phyloP scores from a whole-genome alignment of 129 eudicot species.

The Ambrosia artemisiifolia region DNA sequence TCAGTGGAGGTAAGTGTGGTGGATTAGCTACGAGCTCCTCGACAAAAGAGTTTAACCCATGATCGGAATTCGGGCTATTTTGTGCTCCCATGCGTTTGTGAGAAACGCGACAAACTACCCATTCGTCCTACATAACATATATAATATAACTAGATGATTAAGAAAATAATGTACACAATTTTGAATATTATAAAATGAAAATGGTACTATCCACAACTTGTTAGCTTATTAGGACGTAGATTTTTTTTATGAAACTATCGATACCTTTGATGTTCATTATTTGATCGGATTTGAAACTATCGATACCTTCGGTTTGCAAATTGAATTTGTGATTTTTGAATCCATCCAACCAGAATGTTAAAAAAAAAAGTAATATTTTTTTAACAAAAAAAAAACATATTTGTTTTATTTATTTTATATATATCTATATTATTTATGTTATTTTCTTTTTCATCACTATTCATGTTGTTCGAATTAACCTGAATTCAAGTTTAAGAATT shows the following conservation, averaged over 20 bases:
- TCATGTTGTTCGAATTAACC: no score
- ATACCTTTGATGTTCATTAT: background rate
- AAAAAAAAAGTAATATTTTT: no score
- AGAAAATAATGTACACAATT: background rate
- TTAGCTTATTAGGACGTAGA: background rate
- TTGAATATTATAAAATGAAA: background rate
- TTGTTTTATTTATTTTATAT: no score
- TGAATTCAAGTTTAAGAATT: no score
- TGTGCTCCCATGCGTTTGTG: constrained; percentile 28
- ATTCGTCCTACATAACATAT: constrained; percentile 33
- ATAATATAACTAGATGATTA: background rate
- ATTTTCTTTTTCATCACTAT: no score
- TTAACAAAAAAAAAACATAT: no score
- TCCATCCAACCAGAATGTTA: no score
- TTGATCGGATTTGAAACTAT: background rate
- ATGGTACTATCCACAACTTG: background rate
- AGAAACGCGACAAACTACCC: constrained; percentile 46
- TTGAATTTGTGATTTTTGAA: no score
- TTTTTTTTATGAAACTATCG: background rate
- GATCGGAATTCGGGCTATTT: constrained; percentile 12
- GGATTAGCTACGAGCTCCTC: constrained; percentile 38
- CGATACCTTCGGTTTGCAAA: background rate
- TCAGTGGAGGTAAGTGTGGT: constrained; percentile 40
- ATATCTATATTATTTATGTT: no score
- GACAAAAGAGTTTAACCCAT: constrained; percentile 45